Percentiles rank a stretch among this genome's conserved stretches.
Conservation (phyloP, 495 filamentous ascomycete species). For the Hypoxylon lienhwacheense region DNA sequence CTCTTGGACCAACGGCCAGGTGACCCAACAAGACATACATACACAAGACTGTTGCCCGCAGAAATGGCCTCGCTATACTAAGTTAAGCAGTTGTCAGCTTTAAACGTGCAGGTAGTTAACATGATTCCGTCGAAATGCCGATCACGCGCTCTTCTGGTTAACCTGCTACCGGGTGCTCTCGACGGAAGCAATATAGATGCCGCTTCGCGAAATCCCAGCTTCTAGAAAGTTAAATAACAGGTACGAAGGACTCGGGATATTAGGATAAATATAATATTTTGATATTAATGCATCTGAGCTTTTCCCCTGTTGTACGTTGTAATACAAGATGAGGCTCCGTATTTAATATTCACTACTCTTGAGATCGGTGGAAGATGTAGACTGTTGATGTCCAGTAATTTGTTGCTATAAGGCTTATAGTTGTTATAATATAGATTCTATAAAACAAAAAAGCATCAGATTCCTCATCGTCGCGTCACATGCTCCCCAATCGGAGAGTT, state of each 20-base stretch:
- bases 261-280: no score
- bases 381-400: no score
- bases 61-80: slow-evolving; percentile 2
- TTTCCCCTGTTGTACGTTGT: no score
- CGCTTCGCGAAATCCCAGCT: not conserved
- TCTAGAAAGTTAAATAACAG: no score
- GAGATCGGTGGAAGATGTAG: not conserved
- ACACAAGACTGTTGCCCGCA: not conserved
- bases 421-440: slow-evolving; percentile 2
- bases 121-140: not conserved
- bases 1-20: not conserved
- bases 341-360: not conserved
- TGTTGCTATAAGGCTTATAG: not conserved
- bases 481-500: slow-evolving; percentile 7
- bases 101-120: not conserved
- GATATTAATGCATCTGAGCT: no score
- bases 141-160: slow-evolving; percentile 7
- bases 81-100: not conserved
- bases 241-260: no score
- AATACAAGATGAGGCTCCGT: slow-evolving; percentile 9
- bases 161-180: not conserved
- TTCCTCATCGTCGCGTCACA: slow-evolving; percentile 10
- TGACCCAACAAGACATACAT: not conserved
- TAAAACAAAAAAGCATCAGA: slow-evolving; percentile 2
- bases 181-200: slow-evolving; percentile 3